Evolutionary conservation across 2,329 filamentous ascomycete genomes (phyloP), one percentile per base, ranked within the genome.

Genomic region (Grosmannia huntii): DNA sequence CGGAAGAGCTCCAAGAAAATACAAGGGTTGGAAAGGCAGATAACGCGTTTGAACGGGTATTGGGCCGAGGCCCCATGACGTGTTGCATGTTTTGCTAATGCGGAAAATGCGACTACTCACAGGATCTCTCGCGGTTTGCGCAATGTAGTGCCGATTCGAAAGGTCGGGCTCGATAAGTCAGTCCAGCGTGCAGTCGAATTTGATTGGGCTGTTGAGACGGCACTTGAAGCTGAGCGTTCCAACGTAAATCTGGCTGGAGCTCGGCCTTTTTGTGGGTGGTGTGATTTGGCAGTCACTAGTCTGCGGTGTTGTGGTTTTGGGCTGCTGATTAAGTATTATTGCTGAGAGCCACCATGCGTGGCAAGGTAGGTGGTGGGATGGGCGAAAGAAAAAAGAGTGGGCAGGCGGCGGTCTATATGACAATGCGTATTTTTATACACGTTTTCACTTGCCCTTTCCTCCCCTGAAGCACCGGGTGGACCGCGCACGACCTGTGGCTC

Each of bases 351-450:
- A 41, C 33, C 33, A 50, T 54, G 36, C 36, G 48, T 51, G 36
- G 53, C 48, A 52, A 41, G 53, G 49, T 36, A 41, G 53, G 49
- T 36, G 54, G 57, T 46, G 41, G 57, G 53, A 59, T 53, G 56
- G 56, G 56, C 56, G 57, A 46, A 56, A 56, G 56, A 53, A 51
- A 61, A 64, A 64, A 65, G 62, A 62, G 61, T 64, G 64, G 63
- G 63, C 61, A 57, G 61, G 51, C 60, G 63, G 53, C 59, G 61
- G 62, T 66, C 64, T 66, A 66, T 66, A 66, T 66, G 64, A 65
- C 60, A 62, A 59, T 62, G 60, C 61, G 63, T 67, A 66, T 66
- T 66, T 67, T 67, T 67, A 67, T 66, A 67, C 64, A 66, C 65
- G 62, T 60, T 63, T 61, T 61, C 56, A 57, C 56, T 62, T 53